A percentile compares a stretch with the other conserved stretches of the same genome.
Evolutionary conservation across 108 stramenopile genomes (phyloP).

Genomic region (Pseudonitzschia pungens): DNA sequence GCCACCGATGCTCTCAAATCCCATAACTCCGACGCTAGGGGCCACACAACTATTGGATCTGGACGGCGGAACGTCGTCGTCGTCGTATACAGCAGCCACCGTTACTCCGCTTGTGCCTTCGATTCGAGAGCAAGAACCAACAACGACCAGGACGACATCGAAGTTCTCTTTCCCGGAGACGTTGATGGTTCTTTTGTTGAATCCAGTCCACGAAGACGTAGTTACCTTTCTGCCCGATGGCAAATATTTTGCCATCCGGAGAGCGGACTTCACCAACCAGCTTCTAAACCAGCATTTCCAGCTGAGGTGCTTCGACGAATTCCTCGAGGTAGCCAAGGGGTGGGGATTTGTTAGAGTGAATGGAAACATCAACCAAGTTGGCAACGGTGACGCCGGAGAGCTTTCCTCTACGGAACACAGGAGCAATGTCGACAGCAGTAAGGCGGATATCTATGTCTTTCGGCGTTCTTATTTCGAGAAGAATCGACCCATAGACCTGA

Average conservation of each 20-base stretch:
- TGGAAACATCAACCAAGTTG: conserved; percentile 21
- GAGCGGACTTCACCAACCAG: conserved; percentile 57
- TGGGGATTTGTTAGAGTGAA: conserved; percentile 46
- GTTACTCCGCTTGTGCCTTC: neutral
- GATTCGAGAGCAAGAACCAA: neutral
- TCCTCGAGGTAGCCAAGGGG: conserved; percentile 29
- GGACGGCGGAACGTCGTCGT: neutral
- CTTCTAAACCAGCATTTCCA: conserved; percentile 71
- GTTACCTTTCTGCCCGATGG: conserved; percentile 71
- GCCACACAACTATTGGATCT: neutral
- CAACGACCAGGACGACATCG: neutral
- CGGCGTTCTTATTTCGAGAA: conserved; percentile 60
- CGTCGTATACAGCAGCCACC: conserved; percentile 8
- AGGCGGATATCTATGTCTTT: conserved; percentile 55
- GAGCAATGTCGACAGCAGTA: neutral
- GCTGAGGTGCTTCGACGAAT: conserved; percentile 34
- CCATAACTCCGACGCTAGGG: conserved; percentile 9
- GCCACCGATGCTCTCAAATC: conserved; percentile 1
- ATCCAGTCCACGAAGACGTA: conserved; percentile 45
- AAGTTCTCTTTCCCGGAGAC: conserved; percentile 36
- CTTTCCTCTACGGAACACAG: neutral
- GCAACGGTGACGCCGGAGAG: neutral
- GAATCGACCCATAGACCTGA: conserved; percentile 46
- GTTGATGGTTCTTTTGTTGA: conserved; percentile 45
- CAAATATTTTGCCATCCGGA: conserved; percentile 62